These are phyloP conservation scores for Hypoxylon sp. DNA, from an alignment of 2,329 filamentous ascomycete species.

Conservation along the genomic window DNA sequence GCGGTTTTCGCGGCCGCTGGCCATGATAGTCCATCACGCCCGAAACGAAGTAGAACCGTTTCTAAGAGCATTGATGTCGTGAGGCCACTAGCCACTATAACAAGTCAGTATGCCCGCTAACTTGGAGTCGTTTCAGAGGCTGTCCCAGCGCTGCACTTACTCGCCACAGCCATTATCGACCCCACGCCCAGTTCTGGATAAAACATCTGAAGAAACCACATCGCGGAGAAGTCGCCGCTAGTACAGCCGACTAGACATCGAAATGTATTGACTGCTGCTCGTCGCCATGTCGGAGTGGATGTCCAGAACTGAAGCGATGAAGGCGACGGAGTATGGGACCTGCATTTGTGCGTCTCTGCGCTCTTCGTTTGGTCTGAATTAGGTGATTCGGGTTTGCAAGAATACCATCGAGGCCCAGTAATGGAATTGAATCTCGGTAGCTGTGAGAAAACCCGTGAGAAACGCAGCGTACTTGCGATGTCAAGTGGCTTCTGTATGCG, in stretches of 20 bases:
- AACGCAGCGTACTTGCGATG: neutral
- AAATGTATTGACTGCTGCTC: slow-evolving; percentile 68
- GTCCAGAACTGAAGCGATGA: slow-evolving; percentile 53
- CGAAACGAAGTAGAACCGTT: slow-evolving; percentile 64
- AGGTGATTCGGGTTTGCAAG: neutral
- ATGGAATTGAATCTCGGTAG: neutral
- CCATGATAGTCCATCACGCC: slow-evolving; percentile 65
- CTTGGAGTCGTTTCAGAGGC: slow-evolving; percentile 8
- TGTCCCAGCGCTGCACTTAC: slow-evolving; percentile 51
- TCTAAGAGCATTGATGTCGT: slow-evolving; percentile 67
- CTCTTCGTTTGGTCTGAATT: neutral
- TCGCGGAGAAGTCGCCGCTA: slow-evolving; percentile 67
- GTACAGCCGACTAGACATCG: slow-evolving; percentile 70
- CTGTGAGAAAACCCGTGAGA: neutral
- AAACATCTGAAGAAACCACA: slow-evolving; percentile 68
- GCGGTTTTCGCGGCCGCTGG: slow-evolving; percentile 64
- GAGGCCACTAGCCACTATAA: slow-evolving; percentile 66
- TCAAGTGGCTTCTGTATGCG: neutral
- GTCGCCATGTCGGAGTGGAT: slow-evolving; percentile 59
- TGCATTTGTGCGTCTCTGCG: neutral
- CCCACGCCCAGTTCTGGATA: slow-evolving; percentile 63
- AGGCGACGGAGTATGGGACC: neutral
- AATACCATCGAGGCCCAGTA: neutral
- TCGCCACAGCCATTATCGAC: slow-evolving; percentile 67
- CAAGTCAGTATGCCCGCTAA: neutral